Evolutionary conservation across 176 grass and related monocot species (phyloP).

Genomic region (Phoenix roebelenii): DNA sequence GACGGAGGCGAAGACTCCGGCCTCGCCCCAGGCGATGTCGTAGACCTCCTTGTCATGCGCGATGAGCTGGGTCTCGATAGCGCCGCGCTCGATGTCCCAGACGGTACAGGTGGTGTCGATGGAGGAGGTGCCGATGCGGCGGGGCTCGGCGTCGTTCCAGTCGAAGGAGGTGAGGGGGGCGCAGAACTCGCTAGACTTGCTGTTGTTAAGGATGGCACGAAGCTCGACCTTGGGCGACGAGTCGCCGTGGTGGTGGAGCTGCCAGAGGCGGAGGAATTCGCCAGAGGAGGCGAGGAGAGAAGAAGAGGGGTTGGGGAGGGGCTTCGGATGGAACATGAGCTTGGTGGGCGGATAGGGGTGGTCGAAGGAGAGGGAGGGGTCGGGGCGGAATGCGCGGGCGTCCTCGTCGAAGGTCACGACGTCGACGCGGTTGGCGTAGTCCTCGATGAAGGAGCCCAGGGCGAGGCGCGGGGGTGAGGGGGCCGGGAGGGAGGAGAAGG

Average conservation of each 20-base stretch:
- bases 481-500: conserved; percentile 46
- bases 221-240: conserved; percentile 40
- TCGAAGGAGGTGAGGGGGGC: conserved; percentile 96
- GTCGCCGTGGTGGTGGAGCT: conserved; percentile 30
- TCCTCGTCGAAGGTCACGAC: conserved; percentile 65
- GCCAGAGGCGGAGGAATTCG: conserved; percentile 77
- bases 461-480: conserved; percentile 50
- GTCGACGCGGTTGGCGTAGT: conserved; percentile 70
- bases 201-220: conserved; percentile 70
- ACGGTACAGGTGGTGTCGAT: conserved; percentile 98
- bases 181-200: conserved; percentile 78
- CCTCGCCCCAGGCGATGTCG: conserved; percentile 94
- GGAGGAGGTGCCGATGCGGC: conserved; percentile 73
- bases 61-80: conserved; percentile 97
- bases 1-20: conserved; percentile 77
- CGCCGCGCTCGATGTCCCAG: conserved; percentile 91
- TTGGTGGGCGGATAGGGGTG: conserved; percentile 90
- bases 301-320: conserved; percentile 9
- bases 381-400: conserved; percentile 52
- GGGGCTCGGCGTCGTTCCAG: conserved; percentile 79
- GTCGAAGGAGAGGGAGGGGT: conserved; percentile 78
- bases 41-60: conserved; percentile 99
- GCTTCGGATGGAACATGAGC: conserved; percentile 76
- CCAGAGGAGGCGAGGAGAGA: conserved; percentile 75
- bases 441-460: conserved; percentile 81